phyloP scores from a whole-genome alignment of 768 basidiomycete species.

The Tylopilus cervinicoccineus region DNA sequence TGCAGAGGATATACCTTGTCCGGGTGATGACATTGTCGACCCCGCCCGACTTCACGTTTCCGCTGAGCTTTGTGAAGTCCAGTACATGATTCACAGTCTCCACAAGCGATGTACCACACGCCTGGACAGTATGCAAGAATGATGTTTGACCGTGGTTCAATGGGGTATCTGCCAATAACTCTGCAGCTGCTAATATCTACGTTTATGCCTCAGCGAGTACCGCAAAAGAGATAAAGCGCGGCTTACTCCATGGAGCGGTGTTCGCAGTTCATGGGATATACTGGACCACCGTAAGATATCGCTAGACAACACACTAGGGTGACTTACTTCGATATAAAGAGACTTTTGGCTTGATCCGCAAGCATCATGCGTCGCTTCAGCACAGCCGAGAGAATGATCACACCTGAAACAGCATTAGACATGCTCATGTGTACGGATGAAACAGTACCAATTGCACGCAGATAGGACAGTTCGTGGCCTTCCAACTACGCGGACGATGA shows the following conservation, averaged over 20 bases:
- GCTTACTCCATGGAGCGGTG: slow-evolving; percentile 84
- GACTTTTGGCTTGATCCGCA: slow-evolving; percentile 89
- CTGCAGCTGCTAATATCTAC: slow-evolving; percentile 87
- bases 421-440: neutral
- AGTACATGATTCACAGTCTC: slow-evolving; percentile 97
- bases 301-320: neutral
- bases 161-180: slow-evolving; percentile 82
- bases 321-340: slow-evolving; percentile 86
- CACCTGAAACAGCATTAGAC: slow-evolving; percentile 41
- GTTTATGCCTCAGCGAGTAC: neutral
- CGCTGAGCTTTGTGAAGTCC: slow-evolving; percentile 93
- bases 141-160: slow-evolving; percentile 78
- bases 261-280: slow-evolving; percentile 88
- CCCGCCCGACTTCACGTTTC: slow-evolving; percentile 74
- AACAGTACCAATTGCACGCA: slow-evolving; percentile 76
- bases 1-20: slow-evolving; percentile 46
- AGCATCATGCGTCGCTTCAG: slow-evolving; percentile 90
- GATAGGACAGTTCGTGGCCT: slow-evolving; percentile 86
- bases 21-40: slow-evolving; percentile 72
- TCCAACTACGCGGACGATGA: slow-evolving; percentile 54
- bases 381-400: slow-evolving; percentile 91
- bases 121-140: slow-evolving; percentile 90
- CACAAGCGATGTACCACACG: slow-evolving; percentile 91
- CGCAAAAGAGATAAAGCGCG: neutral
- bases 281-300: slow-evolving; percentile 35